Base-by-base conservation (phyloP, 257 asterid genomes). In the Primulina tabacum region DNA sequence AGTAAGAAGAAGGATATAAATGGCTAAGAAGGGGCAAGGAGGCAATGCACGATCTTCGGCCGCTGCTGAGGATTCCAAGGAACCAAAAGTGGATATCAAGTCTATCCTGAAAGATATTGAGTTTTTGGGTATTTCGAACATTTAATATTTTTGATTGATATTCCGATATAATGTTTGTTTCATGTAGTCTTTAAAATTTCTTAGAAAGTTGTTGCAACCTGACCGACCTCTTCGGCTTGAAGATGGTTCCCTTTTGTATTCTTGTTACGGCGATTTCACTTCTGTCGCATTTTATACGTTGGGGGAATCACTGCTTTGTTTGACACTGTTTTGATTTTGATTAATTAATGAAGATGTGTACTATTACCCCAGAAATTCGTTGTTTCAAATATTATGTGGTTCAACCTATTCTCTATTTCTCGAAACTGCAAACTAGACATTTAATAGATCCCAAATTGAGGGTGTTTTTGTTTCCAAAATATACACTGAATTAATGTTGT, bases 41-140 rank as follows among this genome's bases (percentile, higher is more conserved):
- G 30, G 60, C 60, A 71, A 47, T 17, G 68, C 69, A 55, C 76
- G 75, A 71, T 60, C 85, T 16, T 69, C 86, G 14, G 65, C 81
- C 28, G 30, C 70, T 14, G 56, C 59, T 40, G 71, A 5, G 76
- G 87, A 80, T 70, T 5, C 60, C 26, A 79, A 71, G 47, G 81
- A 65, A 40, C 79, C 66, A 5, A 77, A 20, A 78, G 72, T 84
- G 79, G 86, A 86, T 69, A 77, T 90, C 77, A 77, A 68, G 79
- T 82, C 89, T 55, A 88, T 84, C 47, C 62, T 83, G 69, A 88
- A 85, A 78, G 96, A 88, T 68, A 83, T 84, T 21, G 83, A 88
- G 70, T 79, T 73, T 75, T 53, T 86, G 70, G 92, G 96, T 86
- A 82, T 55, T 30, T 18, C 5, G n/a, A 37, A 58, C 35, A 34